Base-by-base conservation (phyloP, 495 filamentous ascomycete species). In the Aspergillus leporis region DNA sequence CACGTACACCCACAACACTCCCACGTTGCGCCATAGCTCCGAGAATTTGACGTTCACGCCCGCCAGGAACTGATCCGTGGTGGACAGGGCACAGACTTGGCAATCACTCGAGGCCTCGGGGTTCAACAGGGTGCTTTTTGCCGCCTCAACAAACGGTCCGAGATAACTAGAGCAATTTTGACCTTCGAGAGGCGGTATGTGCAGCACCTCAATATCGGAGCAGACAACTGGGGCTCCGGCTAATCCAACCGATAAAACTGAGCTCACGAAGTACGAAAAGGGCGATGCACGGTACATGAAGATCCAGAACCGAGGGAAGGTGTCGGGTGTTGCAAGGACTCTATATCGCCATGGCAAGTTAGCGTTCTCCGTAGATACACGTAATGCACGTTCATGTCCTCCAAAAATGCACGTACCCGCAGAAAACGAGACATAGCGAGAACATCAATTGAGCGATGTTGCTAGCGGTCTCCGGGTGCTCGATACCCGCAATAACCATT, bases 251-350 rank as follows among this genome's bases (percentile, higher is more conserved):
- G 86, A 81, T n/a, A 91, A 62, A 68, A 91, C 83, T 16, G 80
- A 82, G 30, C 76, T 78, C 7, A 91, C 82, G 0, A 90, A 71
- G 61, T 92, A 92, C 0, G 86, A 88, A 57, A 92, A 85, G 6
- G 90, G 90, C 6, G 86, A 89, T 51, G 90, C 75, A 28, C 86
- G 85, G 70, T 92, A 91, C 87, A 92, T 90, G 78, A 92, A 92
- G 61, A 89, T 90, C 90, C 90, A 94, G 78, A 92, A 92, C 10
- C 82, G 69, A 10, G 89, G 89, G 28, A 92, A 72, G 2, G 71
- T 76, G 3, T 71, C 63, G 3, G 90, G 87, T 34, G 68, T 79
- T 53, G 87, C 84, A 60, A 93, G 82, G 49, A 93, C 88, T 78
- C 87, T 86, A 53, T 58, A 32, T 28, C 1, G 50, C n/a, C 28